Conservation (phyloP, 2,329 filamentous ascomycete species). For the Pyrenochaeta sp. region DNA sequence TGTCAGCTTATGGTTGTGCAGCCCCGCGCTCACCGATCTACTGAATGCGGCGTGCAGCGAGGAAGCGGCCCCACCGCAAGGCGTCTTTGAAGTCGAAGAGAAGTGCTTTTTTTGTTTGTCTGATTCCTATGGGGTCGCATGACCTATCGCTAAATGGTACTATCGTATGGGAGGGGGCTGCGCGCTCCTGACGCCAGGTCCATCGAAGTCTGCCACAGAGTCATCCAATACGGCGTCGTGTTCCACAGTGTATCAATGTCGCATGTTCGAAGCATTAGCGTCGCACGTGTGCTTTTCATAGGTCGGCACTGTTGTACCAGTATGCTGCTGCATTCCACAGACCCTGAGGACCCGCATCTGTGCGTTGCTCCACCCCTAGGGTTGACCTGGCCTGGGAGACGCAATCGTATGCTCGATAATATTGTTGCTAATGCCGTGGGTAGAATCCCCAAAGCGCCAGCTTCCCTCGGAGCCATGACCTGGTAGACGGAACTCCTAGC, state of each 20-base stretch:
- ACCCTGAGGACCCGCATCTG: slow-evolving; percentile 2
- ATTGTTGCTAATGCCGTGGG: background rate
- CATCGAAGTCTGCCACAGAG: background rate
- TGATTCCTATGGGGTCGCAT: too few relatives aligned
- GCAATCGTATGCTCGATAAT: background rate
- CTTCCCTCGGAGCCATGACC: background rate
- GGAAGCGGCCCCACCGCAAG: background rate
- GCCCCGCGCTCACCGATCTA: slow-evolving; percentile 1
- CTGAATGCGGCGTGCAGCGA: background rate
- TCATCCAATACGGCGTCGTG: background rate
- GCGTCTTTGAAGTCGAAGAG: background rate
- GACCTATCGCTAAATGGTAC: too few relatives aligned
- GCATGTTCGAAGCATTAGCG: background rate
- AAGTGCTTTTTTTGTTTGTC: too few relatives aligned
- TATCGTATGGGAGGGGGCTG: too few relatives aligned
- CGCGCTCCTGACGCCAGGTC: too few relatives aligned
- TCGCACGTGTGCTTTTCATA: slow-evolving; percentile 12
- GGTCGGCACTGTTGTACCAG: slow-evolving; percentile 1
- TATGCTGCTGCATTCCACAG: background rate
- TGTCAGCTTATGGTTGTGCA: slow-evolving; percentile 3
- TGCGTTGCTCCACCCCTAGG: background rate
- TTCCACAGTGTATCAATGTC: background rate
- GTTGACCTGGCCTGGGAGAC: background rate
- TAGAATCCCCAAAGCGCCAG: background rate
- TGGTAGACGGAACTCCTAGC: background rate